Evolutionary conservation across 148 eudicot species (phyloP).

Genomic region (Cornus florida): DNA sequence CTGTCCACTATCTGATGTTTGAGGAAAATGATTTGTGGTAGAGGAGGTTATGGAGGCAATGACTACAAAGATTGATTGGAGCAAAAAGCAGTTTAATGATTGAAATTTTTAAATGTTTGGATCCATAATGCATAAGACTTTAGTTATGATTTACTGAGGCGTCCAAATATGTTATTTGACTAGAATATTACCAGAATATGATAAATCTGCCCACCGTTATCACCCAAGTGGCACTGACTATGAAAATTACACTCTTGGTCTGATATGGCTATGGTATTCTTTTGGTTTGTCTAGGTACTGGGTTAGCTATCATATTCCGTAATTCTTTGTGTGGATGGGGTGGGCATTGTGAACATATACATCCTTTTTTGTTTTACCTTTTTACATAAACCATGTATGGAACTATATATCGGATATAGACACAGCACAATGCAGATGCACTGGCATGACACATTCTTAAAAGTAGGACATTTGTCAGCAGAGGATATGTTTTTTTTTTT

Average conservation of each 20-base stretch:
- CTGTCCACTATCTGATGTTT: neutral
- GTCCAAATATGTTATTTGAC: neutral
- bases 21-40: neutral
- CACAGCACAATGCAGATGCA: too few relatives aligned
- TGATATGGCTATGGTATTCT: too few relatives aligned
- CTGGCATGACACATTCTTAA: too few relatives aligned
- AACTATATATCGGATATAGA: too few relatives aligned
- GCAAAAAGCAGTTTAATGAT: neutral
- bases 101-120: neutral
- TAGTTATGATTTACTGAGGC: neutral
- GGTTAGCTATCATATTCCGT: too few relatives aligned
- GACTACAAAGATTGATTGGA: neutral
- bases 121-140: neutral
- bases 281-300: too few relatives aligned
- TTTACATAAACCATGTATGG: too few relatives aligned
- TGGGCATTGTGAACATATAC: too few relatives aligned
- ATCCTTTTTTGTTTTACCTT: too few relatives aligned
- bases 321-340: too few relatives aligned
- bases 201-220: neutral
- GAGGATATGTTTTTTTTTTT: too few relatives aligned
- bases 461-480: too few relatives aligned
- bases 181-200: neutral
- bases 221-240: neutral
- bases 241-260: neutral
- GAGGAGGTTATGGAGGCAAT: neutral